Evolutionary conservation across 108 stramenopile genomes (phyloP), one percentile per base, ranked within the genome.

Genomic region (Phaeodactylum tricornutum): DNA sequence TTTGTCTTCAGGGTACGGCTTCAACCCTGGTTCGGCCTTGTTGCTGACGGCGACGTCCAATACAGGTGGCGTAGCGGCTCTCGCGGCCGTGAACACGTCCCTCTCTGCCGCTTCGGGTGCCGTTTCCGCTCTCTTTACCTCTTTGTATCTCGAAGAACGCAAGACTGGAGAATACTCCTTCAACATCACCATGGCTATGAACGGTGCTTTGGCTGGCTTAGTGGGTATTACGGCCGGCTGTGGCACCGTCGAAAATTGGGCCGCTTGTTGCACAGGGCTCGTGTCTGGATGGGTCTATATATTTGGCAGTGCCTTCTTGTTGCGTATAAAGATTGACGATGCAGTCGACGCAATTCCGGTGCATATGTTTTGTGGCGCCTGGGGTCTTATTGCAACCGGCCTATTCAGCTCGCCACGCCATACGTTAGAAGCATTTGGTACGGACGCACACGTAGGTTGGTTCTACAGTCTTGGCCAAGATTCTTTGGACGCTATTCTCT

Each of bases 271-370:
- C 17, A 76, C 84, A 47, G 96, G 96, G 30, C 33, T 73, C 30
- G 48, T 94, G 25, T 66, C 81, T 14, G 88, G 83, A 0, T 50
- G 77, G 53, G 33, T 94, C 11, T 97, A 95, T 66, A 40, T 84
- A 14, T 43, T 26, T 7, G 36, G 42, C 17, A 75, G 75, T 29
- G 61, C 49, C 22, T 51, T 84, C 11, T 54, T 96, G 9, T 61
- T 87, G 33, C 56, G 66, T 42, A 44, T 85, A 24, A 46, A 69
- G 16, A 69, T 95, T 53, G 94, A 95, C 66, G 94, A 95, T 64
- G 89, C 86, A 20, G 92, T 95, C 4, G 90, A 93, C 67, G 94
- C 94, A 26, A 82, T 92, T 38, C 87, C 94, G 2, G 92, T 95
- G 15, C 94, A 95, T 63, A 67, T 89, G 55, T 56, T 61, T 24